Conservation (phyloP, 345 rosid species). For the Alliaria petiolata region DNA sequence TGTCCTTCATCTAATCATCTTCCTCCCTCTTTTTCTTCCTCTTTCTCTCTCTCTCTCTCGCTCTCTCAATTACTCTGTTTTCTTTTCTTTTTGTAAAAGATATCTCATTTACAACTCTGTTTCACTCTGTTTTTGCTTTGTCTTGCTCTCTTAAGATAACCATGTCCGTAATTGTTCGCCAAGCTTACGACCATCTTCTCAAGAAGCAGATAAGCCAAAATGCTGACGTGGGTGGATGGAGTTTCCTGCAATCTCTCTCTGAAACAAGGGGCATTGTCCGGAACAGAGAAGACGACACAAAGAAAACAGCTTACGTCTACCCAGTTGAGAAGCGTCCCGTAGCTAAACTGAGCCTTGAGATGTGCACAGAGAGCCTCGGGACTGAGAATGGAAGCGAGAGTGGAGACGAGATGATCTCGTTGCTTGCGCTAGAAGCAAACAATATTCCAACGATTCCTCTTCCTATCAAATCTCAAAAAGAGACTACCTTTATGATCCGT, state of each 20-base stretch:
- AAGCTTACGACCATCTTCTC: conserved; percentile 16
- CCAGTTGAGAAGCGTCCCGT: conserved; percentile 48
- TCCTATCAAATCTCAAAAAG: background rate
- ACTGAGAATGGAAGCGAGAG: conserved; percentile 67
- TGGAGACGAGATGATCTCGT: conserved; percentile 37
- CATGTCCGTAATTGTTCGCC: conserved; percentile 1
- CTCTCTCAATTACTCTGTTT: background rate
- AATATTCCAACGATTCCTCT: conserved; percentile 9
- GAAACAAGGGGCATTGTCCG: conserved; percentile 11
- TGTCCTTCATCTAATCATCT: background rate
- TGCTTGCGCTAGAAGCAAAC: conserved; percentile 20
- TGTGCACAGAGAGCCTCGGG: conserved; percentile 89
- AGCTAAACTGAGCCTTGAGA: conserved; percentile 57
- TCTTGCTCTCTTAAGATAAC: background rate
- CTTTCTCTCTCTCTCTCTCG: background rate
- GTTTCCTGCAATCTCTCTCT: conserved; percentile 47
- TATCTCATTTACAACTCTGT: background rate
- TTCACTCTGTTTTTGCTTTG: background rate
- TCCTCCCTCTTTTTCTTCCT: background rate
- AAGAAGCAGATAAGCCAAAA: conserved; percentile 1
- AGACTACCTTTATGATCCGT: conserved; percentile 8
- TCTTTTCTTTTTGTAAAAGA: too few relatives aligned
- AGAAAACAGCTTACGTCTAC: conserved; percentile 43
- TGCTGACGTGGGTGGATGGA: conserved; percentile 42
- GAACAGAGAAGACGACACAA: conserved; percentile 9